A percentile compares a stretch with the other conserved stretches of the same genome.
These are phyloP conservation scores for Alternaria burnsii DNA, from an alignment of 2,329 filamentous ascomycete species.

Conservation along the genomic window DNA sequence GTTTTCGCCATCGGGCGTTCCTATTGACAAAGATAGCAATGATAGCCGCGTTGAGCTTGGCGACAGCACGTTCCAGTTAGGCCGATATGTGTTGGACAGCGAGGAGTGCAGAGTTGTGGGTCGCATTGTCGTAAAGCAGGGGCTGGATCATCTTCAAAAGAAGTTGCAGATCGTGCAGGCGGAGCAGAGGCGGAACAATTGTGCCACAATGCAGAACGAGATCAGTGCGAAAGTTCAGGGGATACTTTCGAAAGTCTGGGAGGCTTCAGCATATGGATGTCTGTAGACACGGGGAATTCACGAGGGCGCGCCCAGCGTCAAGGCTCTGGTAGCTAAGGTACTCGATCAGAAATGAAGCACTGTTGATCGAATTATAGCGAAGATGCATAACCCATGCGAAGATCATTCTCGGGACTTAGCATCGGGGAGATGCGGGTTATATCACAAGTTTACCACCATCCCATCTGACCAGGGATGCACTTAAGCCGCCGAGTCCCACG, in stretches of 20 bases:
- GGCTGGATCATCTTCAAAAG: background rate
- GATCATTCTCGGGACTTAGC: background rate
- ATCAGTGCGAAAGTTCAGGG: background rate
- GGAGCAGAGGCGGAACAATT: background rate
- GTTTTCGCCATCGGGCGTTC: background rate
- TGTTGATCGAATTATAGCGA: no score
- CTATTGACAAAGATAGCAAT: background rate
- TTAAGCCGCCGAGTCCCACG: background rate
- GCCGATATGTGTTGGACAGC: background rate
- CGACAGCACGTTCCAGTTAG: background rate
- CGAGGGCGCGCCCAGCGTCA: no score
- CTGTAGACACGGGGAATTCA: background rate
- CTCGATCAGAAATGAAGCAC: no score
- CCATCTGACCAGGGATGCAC: background rate
- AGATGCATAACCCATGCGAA: background rate
- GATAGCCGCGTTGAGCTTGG: background rate
- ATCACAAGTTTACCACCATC: background rate
- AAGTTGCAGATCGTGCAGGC: background rate
- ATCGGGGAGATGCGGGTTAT: background rate
- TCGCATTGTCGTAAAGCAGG: background rate
- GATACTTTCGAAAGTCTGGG: background rate
- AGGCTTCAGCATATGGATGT: background rate
- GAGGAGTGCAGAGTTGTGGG: background rate
- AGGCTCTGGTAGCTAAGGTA: no score
- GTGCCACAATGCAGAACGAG: background rate